These are phyloP conservation scores for Psilocybe mexicana DNA, from an alignment of 1,284 basidiomycete genomes.

Conservation along the genomic window DNA sequence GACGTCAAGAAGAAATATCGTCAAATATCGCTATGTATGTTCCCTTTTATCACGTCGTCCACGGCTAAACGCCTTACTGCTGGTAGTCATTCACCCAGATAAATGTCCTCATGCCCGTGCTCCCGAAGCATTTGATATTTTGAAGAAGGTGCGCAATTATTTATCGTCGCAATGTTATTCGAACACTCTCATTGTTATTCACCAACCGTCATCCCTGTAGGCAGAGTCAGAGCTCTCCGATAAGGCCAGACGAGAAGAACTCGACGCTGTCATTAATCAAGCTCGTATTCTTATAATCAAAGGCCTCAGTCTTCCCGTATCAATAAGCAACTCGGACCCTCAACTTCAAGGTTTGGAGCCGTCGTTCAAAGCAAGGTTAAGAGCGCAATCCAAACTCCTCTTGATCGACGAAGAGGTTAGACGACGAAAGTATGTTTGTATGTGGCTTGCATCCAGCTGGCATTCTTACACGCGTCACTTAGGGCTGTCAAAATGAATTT, in stretches of 20 bases:
- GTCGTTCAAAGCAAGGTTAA: constrained; percentile 62
- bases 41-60: constrained; percentile 1
- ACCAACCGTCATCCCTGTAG: constrained; percentile 36
- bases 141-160: constrained; percentile 66
- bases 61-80: not conserved
- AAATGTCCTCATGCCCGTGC: constrained; percentile 78
- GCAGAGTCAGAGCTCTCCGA: constrained; percentile 80
- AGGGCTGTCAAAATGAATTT: constrained; percentile 85
- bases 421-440: constrained; percentile 63
- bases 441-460: not conserved
- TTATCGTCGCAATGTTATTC: not conserved
- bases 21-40: constrained; percentile 78
- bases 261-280: constrained; percentile 75
- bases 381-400: constrained; percentile 71
- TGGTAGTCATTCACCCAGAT: constrained; percentile 82
- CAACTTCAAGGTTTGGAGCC: constrained; percentile 54
- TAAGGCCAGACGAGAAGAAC: constrained; percentile 69
- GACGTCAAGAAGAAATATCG: constrained; percentile 81
- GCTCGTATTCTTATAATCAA: constrained; percentile 67
- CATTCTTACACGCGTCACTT: constrained; percentile 7
- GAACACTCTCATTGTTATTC: not conserved
- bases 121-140: constrained; percentile 80
- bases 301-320: constrained; percentile 55
- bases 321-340: constrained; percentile 56
- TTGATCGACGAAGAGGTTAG: constrained; percentile 82